A percentile compares a stretch with the other conserved stretches of the same genome.
Evolutionary conservation across 768 basidiomycete species (phyloP).

Genomic region (Tricholoma sp.): DNA sequence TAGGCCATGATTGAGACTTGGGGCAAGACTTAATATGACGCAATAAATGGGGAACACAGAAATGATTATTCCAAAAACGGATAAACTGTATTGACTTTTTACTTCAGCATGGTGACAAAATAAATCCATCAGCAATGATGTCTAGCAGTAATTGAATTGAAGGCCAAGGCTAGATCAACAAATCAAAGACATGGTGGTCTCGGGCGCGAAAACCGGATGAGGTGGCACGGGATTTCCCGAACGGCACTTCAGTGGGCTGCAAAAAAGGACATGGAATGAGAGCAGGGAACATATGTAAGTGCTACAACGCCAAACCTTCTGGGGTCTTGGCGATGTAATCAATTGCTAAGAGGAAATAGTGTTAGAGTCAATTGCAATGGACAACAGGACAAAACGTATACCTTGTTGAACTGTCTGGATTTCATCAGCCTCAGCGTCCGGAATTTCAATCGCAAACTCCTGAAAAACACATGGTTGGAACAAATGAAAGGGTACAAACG

Average conservation of each 20-base stretch:
- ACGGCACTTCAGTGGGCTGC: slow-evolving; percentile 43
- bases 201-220: slow-evolving; percentile 26
- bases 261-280: slow-evolving; percentile 3
- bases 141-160: slow-evolving; percentile 7
- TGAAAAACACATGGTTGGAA: slow-evolving; percentile 25
- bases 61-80: slow-evolving; percentile 25
- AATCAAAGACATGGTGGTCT: slow-evolving; percentile 26
- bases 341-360: slow-evolving; percentile 54
- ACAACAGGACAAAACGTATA: slow-evolving; percentile 29
- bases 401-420: slow-evolving; percentile 92
- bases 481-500: slow-evolving; percentile 1
- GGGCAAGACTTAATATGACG: slow-evolving; percentile 13
- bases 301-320: slow-evolving; percentile 49
- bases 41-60: slow-evolving; percentile 13
- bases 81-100: slow-evolving; percentile 3
- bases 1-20: slow-evolving; percentile 11
- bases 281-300: not conserved
- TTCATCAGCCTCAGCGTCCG: slow-evolving; percentile 92
- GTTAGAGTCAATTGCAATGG: slow-evolving; percentile 11
- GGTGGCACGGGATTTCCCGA: slow-evolving; percentile 31
- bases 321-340: slow-evolving; percentile 94
- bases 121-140: slow-evolving; percentile 11
- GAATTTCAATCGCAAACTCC: slow-evolving; percentile 98
- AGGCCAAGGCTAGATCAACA: slow-evolving; percentile 19
- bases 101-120: slow-evolving; percentile 3